phyloP scores from a whole-genome alignment of 352 stramenopile species.

The Phytophthora fragariaefolia region DNA sequence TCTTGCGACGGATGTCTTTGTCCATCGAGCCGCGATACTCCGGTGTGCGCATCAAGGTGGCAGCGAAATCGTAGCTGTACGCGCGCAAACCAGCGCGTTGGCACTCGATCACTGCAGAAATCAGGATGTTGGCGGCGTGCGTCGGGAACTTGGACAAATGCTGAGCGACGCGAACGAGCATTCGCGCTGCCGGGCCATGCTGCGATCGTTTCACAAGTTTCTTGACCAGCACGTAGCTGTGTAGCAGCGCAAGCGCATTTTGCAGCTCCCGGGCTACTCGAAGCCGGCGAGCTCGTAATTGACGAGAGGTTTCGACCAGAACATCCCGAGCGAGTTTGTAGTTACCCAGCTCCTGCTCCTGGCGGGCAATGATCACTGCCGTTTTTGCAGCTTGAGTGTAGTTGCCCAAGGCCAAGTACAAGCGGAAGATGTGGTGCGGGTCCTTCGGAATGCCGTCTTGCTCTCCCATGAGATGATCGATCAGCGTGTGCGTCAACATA shows the following conservation, averaged over 20 bases:
- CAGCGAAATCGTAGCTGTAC: conserved; percentile 93
- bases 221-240: conserved; percentile 95
- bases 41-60: conserved; percentile 86
- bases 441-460: conserved; percentile 94
- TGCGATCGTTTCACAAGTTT: conserved; percentile 91
- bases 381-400: conserved; percentile 94
- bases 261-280: conserved; percentile 91
- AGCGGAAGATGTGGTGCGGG: conserved; percentile 94
- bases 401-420: conserved; percentile 96
- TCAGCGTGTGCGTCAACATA: conserved; percentile 95
- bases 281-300: conserved; percentile 88
- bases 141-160: conserved; percentile 94
- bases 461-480: conserved; percentile 96
- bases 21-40: conserved; percentile 90
- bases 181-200: conserved; percentile 84
- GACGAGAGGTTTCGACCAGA: conserved; percentile 90
- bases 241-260: conserved; percentile 88
- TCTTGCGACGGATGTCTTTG: conserved; percentile 93
- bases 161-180: conserved; percentile 92
- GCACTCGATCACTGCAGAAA: conserved; percentile 94
- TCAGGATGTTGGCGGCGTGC: conserved; percentile 92
- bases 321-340: conserved; percentile 93
- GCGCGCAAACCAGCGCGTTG: conserved; percentile 90
- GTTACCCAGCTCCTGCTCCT: conserved; percentile 94
- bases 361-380: conserved; percentile 93